Conservation (phyloP, 1,284 basidiomycete genomes). For the Ustilago loliicola region DNA sequence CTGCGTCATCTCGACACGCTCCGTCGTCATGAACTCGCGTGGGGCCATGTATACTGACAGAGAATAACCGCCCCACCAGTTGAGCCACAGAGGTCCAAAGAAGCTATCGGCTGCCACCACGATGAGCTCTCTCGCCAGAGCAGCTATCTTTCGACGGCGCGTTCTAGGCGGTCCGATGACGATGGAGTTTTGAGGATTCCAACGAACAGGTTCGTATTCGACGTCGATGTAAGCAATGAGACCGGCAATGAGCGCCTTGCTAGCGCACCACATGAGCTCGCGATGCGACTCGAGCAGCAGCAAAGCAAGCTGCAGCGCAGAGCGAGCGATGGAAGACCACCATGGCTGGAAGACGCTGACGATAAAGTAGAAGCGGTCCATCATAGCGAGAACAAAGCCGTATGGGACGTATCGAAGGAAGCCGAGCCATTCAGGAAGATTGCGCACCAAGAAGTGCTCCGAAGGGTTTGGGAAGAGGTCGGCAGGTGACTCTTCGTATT, state of each 20-base stretch:
- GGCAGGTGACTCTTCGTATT: slow-evolving; percentile 29
- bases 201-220: slow-evolving; percentile 31
- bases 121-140: slow-evolving; percentile 29
- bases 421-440: slow-evolving; percentile 43
- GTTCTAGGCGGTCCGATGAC: slow-evolving; percentile 37
- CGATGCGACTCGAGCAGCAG: slow-evolving; percentile 34
- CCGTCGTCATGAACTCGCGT: slow-evolving; percentile 40
- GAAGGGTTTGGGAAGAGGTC: slow-evolving; percentile 19
- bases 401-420: slow-evolving; percentile 32
- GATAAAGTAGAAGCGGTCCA: slow-evolving; percentile 37
- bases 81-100: slow-evolving; percentile 44
- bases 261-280: slow-evolving; percentile 41
- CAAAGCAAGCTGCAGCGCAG: slow-evolving; percentile 40
- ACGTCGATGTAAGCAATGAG: slow-evolving; percentile 46
- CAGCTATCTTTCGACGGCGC: slow-evolving; percentile 9
- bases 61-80: slow-evolving; percentile 54
- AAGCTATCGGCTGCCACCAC: slow-evolving; percentile 26
- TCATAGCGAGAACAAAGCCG: slow-evolving; percentile 22
- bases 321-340: slow-evolving; percentile 33
- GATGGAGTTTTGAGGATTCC: slow-evolving; percentile 38
- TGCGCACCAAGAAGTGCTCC: slow-evolving; percentile 35
- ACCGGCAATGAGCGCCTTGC: slow-evolving; percentile 33
- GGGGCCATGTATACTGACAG: slow-evolving; percentile 36
- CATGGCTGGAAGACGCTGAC: slow-evolving; percentile 32
- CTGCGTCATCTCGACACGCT: slow-evolving; percentile 46